These are phyloP conservation scores for Pestalotiopsis sp. DNA, from an alignment of 2,329 filamentous ascomycete species.

Conservation along the genomic window DNA sequence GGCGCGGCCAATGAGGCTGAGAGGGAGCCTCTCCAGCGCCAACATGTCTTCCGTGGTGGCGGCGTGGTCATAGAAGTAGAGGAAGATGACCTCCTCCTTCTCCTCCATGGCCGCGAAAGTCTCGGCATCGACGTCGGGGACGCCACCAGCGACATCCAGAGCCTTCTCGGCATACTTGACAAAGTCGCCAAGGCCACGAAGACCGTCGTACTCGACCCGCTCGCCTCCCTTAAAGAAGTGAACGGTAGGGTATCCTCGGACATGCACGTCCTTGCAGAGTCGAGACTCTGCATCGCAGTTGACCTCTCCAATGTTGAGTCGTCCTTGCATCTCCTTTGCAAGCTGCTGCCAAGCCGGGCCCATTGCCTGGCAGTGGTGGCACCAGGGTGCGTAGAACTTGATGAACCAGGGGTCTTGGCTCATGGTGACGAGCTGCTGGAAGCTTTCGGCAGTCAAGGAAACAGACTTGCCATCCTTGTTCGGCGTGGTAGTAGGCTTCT, in stretches of 20 bases:
- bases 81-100: conserved; percentile 92
- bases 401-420: conserved; percentile 95
- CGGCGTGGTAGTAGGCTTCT: conserved; percentile 59
- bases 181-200: conserved; percentile 90
- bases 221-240: conserved; percentile 92
- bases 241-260: conserved; percentile 84
- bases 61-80: conserved; percentile 97
- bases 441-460: conserved; percentile 78
- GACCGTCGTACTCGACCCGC: conserved; percentile 88
- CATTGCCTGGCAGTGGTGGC: conserved; percentile 91
- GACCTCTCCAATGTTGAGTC: conserved; percentile 91
- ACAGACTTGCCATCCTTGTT: conserved; percentile 79
- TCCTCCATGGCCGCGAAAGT: conserved; percentile 83
- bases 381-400: conserved; percentile 99
- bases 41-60: conserved; percentile 91
- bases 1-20: conserved; percentile 88
- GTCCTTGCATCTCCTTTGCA: conserved; percentile 86
- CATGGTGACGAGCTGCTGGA: conserved; percentile 82
- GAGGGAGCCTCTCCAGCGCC: conserved; percentile 82
- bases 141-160: conserved; percentile 73
- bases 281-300: conserved; percentile 86
- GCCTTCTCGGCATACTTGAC: conserved; percentile 86
- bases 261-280: conserved; percentile 88
- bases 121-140: conserved; percentile 78
- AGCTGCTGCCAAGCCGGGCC: conserved; percentile 88